Evolutionary conservation across 2,329 filamentous ascomycete genomes (phyloP).

Genomic region (Talaromyces sp.): DNA sequence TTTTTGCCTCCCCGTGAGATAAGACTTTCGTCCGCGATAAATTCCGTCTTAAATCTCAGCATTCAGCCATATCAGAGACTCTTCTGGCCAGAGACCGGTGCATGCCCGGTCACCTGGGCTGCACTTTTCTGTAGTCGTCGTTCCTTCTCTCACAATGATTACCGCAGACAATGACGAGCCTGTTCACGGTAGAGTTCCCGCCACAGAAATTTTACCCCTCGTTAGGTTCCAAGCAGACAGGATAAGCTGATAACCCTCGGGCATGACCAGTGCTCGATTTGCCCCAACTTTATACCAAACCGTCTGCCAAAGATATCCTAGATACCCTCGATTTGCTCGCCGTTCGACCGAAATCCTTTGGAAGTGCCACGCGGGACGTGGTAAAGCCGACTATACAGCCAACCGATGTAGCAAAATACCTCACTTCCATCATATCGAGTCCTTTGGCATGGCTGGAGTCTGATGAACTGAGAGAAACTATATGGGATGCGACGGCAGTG

Average conservation of each 20-base stretch:
- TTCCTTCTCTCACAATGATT: slow-evolving; percentile 25
- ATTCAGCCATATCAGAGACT: not conserved
- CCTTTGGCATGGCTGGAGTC: slow-evolving; percentile 42
- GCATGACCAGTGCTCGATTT: slow-evolving; percentile 60
- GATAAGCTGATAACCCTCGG: slow-evolving; percentile 26
- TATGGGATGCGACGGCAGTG: slow-evolving; percentile 73
- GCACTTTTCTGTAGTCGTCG: not conserved
- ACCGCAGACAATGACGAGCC: slow-evolving; percentile 31
- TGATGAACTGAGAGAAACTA: slow-evolving; percentile 38
- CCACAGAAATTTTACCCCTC: slow-evolving; percentile 14
- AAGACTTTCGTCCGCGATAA: not conserved
- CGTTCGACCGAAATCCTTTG: slow-evolving; percentile 55
- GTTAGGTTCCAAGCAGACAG: slow-evolving; percentile 13
- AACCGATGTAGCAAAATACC: slow-evolving; percentile 39
- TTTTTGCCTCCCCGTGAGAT: slow-evolving; percentile 9
- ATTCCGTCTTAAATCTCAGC: not conserved
- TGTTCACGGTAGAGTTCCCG: slow-evolving; percentile 30
- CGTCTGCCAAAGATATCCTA: slow-evolving; percentile 61
- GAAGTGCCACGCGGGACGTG: slow-evolving; percentile 22
- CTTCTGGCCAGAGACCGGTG: not conserved
- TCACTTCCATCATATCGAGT: slow-evolving; percentile 45
- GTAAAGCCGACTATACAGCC: slow-evolving; percentile 33
- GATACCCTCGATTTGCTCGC: slow-evolving; percentile 63
- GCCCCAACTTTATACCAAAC: slow-evolving; percentile 77
- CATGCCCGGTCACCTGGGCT: not conserved